Conservation (phyloP, 495 filamentous ascomycete species). For the Recurvomyces mirabilis region DNA sequence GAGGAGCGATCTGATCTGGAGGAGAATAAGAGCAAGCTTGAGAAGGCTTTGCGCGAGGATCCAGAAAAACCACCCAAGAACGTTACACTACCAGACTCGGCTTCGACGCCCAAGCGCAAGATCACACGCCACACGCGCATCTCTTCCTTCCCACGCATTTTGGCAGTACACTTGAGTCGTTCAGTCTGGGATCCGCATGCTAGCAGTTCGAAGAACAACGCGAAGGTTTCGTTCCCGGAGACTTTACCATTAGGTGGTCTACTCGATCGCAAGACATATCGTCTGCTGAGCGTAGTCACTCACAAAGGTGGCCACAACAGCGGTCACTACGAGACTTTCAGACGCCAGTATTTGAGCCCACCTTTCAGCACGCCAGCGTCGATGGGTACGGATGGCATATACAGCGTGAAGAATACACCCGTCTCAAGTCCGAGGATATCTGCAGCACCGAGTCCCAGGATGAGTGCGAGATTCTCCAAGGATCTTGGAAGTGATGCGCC, state of each 20-base stretch:
- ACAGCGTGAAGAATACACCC: constrained; percentile 45
- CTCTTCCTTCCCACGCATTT: constrained; percentile 70
- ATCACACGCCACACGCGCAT: constrained; percentile 83
- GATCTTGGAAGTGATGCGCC: constrained; percentile 1
- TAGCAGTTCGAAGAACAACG: constrained; percentile 79
- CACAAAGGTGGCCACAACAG: constrained; percentile 95
- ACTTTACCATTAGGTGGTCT: constrained; percentile 68
- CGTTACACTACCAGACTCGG: constrained; percentile 61
- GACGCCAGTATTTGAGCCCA: constrained; percentile 57
- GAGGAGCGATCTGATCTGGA: constrained; percentile 36
- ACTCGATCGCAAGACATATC: constrained; percentile 66
- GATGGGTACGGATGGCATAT: constrained; percentile 58
- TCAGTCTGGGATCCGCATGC: constrained; percentile 70
- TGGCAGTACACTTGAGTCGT: constrained; percentile 84
- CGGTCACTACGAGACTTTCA: constrained; percentile 94
- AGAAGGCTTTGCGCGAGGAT: constrained; percentile 55
- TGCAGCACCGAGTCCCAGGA: constrained; percentile 15
- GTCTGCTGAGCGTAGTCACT: constrained; percentile 74
- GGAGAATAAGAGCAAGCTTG: constrained; percentile 43
- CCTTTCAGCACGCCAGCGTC: constrained; percentile 74
- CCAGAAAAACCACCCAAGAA: constrained; percentile 65
- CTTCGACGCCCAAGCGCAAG: constrained; percentile 62
- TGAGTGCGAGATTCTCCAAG: constrained; percentile 3
- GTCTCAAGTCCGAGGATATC: constrained; percentile 29
- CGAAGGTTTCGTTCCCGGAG: constrained; percentile 88